Percentiles rank a stretch among this genome's conserved stretches.
phyloP scores from a whole-genome alignment of 2,329 filamentous ascomycete genomes.

The Ophiocordyceps polyrhachis-furcata region DNA sequence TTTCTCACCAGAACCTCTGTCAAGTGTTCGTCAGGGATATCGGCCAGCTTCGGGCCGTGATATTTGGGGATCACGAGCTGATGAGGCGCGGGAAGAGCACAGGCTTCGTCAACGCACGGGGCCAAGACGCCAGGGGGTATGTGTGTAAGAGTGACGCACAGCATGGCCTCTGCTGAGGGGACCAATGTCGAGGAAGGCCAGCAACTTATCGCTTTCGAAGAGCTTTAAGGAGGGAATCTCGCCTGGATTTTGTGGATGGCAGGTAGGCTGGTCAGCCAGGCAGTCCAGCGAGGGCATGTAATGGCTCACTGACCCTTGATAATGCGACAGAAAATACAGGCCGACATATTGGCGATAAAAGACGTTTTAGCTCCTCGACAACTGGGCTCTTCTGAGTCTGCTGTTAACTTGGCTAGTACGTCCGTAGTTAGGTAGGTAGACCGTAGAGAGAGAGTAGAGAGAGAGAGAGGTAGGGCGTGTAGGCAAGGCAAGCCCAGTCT shows the following conservation, averaged over 20 bases:
- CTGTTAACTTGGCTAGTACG: too few species aligned
- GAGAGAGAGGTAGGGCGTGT: too few species aligned
- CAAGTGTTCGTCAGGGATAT: constrained; percentile 82
- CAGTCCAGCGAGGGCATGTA: neutral
- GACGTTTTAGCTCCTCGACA: neutral
- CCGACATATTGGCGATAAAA: constrained; percentile 4
- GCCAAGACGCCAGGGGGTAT: neutral
- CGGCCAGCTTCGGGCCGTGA: constrained; percentile 78
- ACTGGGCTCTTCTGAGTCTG: neutral
- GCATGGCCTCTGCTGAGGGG: constrained; percentile 78
- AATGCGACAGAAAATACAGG: constrained; percentile 97
- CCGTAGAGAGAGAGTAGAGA: too few species aligned
- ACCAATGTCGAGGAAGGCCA: constrained; percentile 92
- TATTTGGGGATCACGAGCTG: constrained; percentile 92
- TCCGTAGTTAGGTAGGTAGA: too few species aligned
- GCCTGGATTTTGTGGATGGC: constrained; percentile 31
- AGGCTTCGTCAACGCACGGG: neutral
- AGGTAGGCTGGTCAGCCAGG: neutral
- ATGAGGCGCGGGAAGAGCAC: neutral
- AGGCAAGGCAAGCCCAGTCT: too few species aligned
- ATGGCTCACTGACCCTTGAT: constrained; percentile 53
- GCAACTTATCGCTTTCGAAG: constrained; percentile 80
- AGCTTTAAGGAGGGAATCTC: constrained; percentile 96
- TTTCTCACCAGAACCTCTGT: constrained; percentile 54
- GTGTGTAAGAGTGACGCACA: constrained; percentile 29